Base-by-base conservation (phyloP, 2,329 filamentous ascomycete genomes). In the Cordyceps tenuipes region DNA sequence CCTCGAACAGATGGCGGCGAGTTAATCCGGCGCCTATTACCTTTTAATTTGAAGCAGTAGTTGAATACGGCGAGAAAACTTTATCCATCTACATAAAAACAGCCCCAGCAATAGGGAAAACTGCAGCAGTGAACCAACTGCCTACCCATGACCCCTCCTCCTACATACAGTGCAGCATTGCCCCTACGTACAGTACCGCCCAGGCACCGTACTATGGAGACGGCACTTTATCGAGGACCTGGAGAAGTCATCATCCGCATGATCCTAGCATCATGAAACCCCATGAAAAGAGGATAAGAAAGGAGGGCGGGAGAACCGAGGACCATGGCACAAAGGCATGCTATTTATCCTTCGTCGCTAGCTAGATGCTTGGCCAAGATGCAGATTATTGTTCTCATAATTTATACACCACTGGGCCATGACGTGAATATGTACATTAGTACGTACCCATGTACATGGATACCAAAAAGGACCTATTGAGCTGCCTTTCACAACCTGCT, bases 191-290 rank as follows among this genome's bases (percentile, higher is more conserved):
- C 44, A 48, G 54, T 57, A 39, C 17, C 43, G 39, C 54, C 54
- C 54, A 57, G 48, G 29, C n/a, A n/a, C n/a, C n/a, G n/a, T n/a
- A n/a, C n/a, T 23, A 48, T 48, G 54, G 54, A 15, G 15, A 39
- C 54, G 44, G 29, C 54, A 57, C 43, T 57, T 57, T 57, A 26
- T 46, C 43, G 21, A 36, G 54, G 29, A 57, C 54, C 54, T 57
- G 54, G 54, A 57, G 43, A 47, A 47, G 43, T 29, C 29, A 15
- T 56, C 29, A 48, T 34, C 54, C 44, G 36, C 5, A 39, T 8
- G 29, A 2, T 26, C 5, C 19, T 29, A 29, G 12, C 4, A 6
- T 31, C 44, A 31, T 23, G 31, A 57, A 39, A 48, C 26, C 36
- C n/a, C 26, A 2, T 34, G 2, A 5, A 39, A 56, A 19, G 19